Base-by-base conservation (phyloP, 2,329 filamentous ascomycete species). In the Diaporthe sp. region DNA sequence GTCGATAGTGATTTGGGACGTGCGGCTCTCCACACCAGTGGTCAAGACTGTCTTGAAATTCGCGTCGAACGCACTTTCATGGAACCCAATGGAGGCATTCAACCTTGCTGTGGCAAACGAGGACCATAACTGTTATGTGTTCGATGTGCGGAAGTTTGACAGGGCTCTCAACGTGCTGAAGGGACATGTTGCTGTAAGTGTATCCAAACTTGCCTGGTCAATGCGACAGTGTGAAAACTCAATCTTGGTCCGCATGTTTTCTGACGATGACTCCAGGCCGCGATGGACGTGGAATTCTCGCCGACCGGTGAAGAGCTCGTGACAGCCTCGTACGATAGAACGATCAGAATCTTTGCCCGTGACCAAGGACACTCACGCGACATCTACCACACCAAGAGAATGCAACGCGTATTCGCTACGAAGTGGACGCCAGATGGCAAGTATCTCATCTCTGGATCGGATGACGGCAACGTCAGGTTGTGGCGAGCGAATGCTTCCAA, bases 81-180 rank as follows among this genome's bases (percentile, higher is more conserved):
- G 96, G 95, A 98, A 98, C 79, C 97, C 97, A 0, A 97, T 98
- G 93, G 96, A 98, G 84, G 94, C 95, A 10, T 98, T 98, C 88
- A 98, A 77, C 49, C 39, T 77, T 81, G 96, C 95, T 22, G 92
- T 96, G 42, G 97, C 95, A 17, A 97, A 94, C 80, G 97, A 99
- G 87, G 97, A 98, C 82, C 96, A 98, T 86, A 97, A 98, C 84
- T 78, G 76, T 57, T 95, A 95, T 82, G 90, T 98, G 76, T 99
- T 99, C 81, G 97, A 99, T 84, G 97, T 97, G 91, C 91, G 97
- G 80, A 96, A 95, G 82, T 93, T 98, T 83, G 92, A 94, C 79
- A 92, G 95, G 77, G 95, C 96, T 0, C 87, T 98, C 76, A 98
- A 98, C 82, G 92, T 98, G 12, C 89, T 98, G 72, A 97, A 96